These are phyloP conservation scores for Calonectria fujianensis DNA, from an alignment of 2,329 filamentous ascomycete species.

Conservation along the genomic window DNA sequence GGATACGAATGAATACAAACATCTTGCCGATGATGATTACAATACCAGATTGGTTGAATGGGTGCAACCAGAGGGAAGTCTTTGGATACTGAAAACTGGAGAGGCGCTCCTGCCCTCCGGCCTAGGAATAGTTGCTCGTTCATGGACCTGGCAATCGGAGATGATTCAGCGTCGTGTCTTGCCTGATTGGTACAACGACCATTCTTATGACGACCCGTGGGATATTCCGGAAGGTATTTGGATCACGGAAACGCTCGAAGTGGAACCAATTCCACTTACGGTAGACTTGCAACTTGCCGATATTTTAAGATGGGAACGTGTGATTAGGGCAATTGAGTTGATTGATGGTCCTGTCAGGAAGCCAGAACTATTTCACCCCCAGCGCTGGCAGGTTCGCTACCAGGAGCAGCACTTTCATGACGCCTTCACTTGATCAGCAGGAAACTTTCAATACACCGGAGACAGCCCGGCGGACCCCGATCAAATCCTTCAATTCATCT, in stretches of 20 bases:
- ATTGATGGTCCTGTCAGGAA: constrained; percentile 23
- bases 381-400: constrained; percentile 26
- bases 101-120: constrained; percentile 28
- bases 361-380: constrained; percentile 27
- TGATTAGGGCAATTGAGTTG: constrained; percentile 33
- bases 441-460: no score
- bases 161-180: constrained; percentile 30
- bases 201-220: constrained; percentile 27
- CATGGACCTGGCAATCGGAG: constrained; percentile 27
- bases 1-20: no score
- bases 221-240: constrained; percentile 29
- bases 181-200: constrained; percentile 32
- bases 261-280: constrained; percentile 23
- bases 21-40: no score
- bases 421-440: constrained; percentile 30
- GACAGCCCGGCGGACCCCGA: no score
- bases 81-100: constrained; percentile 23
- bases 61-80: no score
- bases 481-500: no score
- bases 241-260: constrained; percentile 35
- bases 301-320: constrained; percentile 32
- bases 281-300: constrained; percentile 25
- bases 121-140: constrained; percentile 30
- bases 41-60: no score
- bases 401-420: constrained; percentile 38